Conservation (phyloP, 179 eudicot species). For the Corrigiola litoralis region DNA sequence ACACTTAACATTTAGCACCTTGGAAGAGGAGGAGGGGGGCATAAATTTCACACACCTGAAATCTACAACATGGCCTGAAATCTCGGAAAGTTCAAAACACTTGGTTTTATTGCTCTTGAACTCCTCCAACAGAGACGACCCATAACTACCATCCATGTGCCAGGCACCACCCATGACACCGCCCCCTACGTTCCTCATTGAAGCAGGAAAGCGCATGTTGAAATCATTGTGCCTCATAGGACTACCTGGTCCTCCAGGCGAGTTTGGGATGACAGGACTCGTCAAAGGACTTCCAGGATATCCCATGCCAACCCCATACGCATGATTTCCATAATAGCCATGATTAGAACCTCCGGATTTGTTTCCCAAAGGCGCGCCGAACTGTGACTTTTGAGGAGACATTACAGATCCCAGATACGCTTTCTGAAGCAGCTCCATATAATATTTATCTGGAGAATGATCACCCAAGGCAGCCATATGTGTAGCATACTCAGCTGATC, state of each 20-base stretch:
- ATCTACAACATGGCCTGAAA: constrained; percentile 47
- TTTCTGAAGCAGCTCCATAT: constrained; percentile 52
- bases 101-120: constrained; percentile 46
- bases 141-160: constrained; percentile 40
- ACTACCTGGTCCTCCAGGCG: constrained; percentile 41
- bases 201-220: constrained; percentile 36
- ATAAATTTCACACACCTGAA: constrained; percentile 30
- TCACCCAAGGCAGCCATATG: constrained; percentile 56
- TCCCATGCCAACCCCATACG: constrained; percentile 44
- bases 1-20: background rate
- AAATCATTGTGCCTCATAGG: constrained; percentile 45
- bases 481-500: constrained; percentile 69
- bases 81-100: constrained; percentile 47
- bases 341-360: constrained; percentile 39
- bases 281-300: constrained; percentile 43
- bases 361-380: constrained; percentile 28
- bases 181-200: constrained; percentile 34
- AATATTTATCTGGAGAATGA: constrained; percentile 58
- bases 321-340: constrained; percentile 42
- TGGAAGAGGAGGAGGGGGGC: background rate
- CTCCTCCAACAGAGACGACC: constrained; percentile 45
- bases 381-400: constrained; percentile 43
- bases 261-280: constrained; percentile 37
- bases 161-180: constrained; percentile 37
- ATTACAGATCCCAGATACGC: constrained; percentile 37